Evolutionary conservation across 75 land plant genomes (phyloP), one percentile per base, ranked within the genome.

Genomic region (Picea sitchensis): DNA sequence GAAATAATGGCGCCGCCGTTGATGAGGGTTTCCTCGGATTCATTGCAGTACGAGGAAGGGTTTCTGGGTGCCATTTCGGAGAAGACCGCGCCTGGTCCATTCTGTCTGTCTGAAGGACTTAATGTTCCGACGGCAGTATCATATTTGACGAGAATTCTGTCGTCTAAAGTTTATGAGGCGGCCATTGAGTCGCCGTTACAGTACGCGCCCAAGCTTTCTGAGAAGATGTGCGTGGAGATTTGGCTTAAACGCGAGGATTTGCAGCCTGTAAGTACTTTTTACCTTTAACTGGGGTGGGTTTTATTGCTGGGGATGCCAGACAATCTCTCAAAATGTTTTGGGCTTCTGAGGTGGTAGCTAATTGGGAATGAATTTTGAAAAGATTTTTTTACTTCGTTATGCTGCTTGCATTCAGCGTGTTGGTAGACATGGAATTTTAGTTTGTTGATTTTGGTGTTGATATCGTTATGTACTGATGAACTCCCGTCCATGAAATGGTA

Each of bases 81-180:
- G 31, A 78, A 36, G 59, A 85, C 88, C 8, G 78, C 61, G 26
- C 82, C 31, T 20, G 81, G 20, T 1, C 11, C 44, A 41, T 41
- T 41, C 0, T 41, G 44, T 41, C 44, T 41, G 44, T 41, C 56
- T 51, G 56, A 51, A 9, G 56, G 2, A 51, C 2, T 51, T 51
- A 51, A 51, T 51, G 56, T 41, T 41, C 76, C 83, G 14, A 78
- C 59, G 18, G 79, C 83, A 7, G n/a, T 82, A 15, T 75, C 71
- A 14, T 88, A 88, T 65, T 54, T 88, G 56, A 88, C 90, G 14
- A 81, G 82, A 67, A 88, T 88, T 30, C 44, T 88, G 23, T 85
- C 88, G 2, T 82, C 90, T 2, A 86, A 78, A 44, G 90, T 88
- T 14, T 88, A 88, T 76, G 90, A 88, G 75, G 88, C 87, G 31